Base-by-base conservation (phyloP, 1,139 yeast species). In the Yamadazyma conglobata region DNA sequence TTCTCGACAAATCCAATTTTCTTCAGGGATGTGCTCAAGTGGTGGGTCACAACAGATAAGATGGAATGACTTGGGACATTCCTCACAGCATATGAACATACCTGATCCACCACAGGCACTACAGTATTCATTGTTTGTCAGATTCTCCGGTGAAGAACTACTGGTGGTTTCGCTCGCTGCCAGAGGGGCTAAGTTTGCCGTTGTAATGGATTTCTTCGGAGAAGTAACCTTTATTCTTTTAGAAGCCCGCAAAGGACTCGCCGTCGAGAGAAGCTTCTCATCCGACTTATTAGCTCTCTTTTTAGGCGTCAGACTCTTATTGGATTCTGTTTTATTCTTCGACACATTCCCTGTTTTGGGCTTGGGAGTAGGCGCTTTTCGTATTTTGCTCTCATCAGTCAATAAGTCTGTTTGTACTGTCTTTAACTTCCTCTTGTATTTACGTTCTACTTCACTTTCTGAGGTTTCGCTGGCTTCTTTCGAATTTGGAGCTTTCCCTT, bases 41-140 rank as follows among this genome's bases (percentile, higher is more conserved):
- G 98, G 97, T 3, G 97, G 97, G 45, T 86, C 84, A 40, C 91
- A 75, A 54, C 98, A 91, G 9, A 85, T 70, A 50, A 91, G 87
- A 52, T 91, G 98, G 55, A 89, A 91, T 1, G 96, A 85, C 47
- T 73, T 73, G 0, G 96, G 96, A 56, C 98, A 91, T 3, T 85
- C 70, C 46, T 91, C 98, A 59, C 98, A 91, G 56, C 97, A 91
- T 18, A 91, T 67, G 43, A 91, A 87, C 22, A 85, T 70, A 6
- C 98, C 98, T 0, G 89, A 67, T 16, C 88, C 87, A 1, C 93
- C 88, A 58, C 98, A 91, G 0, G 93, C 71, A 15, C 84, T 68
- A 50, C 98, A 91, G 52, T 72, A 88, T 55, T 91, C 98, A 43
- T 89, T 93, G 52, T 91, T 91, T 39, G 77, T 70, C 41, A 32